Evolutionary conservation across 2,329 filamentous ascomycete species (phyloP).

Genomic region (Trichophyton rubrum): DNA sequence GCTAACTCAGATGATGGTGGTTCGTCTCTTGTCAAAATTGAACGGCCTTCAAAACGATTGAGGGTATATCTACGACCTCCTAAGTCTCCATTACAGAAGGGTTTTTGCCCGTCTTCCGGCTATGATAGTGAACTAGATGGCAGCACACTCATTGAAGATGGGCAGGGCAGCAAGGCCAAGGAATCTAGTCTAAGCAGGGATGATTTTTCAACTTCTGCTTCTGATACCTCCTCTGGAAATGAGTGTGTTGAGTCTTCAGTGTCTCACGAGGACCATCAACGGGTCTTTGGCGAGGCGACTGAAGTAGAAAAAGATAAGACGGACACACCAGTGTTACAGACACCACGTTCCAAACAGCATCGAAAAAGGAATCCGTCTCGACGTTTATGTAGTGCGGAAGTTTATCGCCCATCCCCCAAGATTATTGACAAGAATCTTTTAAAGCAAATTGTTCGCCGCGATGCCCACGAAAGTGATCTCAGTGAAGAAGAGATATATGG

Average conservation of each 20-base stretch:
- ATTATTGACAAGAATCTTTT: conserved; percentile 10
- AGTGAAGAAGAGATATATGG: conserved; percentile 12
- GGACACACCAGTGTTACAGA: not conserved
- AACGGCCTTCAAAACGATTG: not conserved
- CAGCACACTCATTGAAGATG: conserved; percentile 1
- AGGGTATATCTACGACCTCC: not conserved
- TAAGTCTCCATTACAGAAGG: not conserved
- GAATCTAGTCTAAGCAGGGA: not conserved
- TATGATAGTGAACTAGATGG: conserved; percentile 6
- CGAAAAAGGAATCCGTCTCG: not conserved
- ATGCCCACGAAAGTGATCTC: conserved; percentile 12
- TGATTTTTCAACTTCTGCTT: not conserved
- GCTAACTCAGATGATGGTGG: not conserved
- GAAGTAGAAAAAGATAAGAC: not conserved
- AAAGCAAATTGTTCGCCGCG: conserved; percentile 7
- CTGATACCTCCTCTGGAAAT: not conserved
- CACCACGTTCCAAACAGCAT: not conserved
- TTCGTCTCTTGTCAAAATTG: not conserved
- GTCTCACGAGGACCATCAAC: not conserved
- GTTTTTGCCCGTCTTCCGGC: not conserved
- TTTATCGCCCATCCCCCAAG: conserved; percentile 6
- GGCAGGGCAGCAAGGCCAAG: not conserved
- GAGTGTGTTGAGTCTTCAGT: not conserved
- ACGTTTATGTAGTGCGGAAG: not conserved
- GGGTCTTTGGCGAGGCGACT: not conserved